These are phyloP conservation scores for Escallonia rubra DNA, from an alignment of 129 eudicot genomes.

Conservation along the genomic window DNA sequence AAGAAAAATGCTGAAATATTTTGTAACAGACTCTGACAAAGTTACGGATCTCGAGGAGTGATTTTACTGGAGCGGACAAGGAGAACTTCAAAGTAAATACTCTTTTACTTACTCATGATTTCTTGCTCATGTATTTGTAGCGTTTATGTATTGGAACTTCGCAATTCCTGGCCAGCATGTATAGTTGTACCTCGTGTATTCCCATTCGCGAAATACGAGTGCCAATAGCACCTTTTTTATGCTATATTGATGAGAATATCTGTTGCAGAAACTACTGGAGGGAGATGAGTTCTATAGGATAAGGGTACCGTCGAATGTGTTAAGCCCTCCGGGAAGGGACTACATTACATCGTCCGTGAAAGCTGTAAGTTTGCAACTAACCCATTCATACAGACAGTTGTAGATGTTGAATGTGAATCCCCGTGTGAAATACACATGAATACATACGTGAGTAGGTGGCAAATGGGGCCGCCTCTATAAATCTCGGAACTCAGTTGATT, in stretches of 20 bases:
- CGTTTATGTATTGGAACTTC: neutral
- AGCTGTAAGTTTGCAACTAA: constrained; percentile 58
- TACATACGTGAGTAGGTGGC: too few relatives aligned
- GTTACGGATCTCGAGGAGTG: constrained; percentile 80
- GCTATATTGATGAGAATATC: constrained; percentile 6
- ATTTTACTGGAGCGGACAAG: constrained; percentile 63
- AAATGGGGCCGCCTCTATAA: too few relatives aligned
- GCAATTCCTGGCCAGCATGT: too few relatives aligned
- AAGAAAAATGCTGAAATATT: neutral
- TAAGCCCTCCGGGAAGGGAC: constrained; percentile 77
- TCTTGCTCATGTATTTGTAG: neutral
- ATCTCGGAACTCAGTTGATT: too few relatives aligned
- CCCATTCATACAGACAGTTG: neutral
- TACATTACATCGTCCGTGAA: constrained; percentile 73
- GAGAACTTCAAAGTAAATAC: constrained; percentile 58
- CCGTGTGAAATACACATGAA: too few relatives aligned
- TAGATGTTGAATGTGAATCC: too few relatives aligned
- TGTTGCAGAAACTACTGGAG: constrained; percentile 57
- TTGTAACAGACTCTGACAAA: constrained; percentile 76
- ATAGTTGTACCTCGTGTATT: too few relatives aligned
- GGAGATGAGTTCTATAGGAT: constrained; percentile 77
- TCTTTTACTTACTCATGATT: neutral
- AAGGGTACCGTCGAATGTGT: constrained; percentile 81
- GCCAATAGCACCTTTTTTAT: neutral
- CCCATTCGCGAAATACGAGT: too few relatives aligned